Base-by-base conservation (phyloP, 2,329 filamentous ascomycete genomes). In the Diaporthe citrichinensis region DNA sequence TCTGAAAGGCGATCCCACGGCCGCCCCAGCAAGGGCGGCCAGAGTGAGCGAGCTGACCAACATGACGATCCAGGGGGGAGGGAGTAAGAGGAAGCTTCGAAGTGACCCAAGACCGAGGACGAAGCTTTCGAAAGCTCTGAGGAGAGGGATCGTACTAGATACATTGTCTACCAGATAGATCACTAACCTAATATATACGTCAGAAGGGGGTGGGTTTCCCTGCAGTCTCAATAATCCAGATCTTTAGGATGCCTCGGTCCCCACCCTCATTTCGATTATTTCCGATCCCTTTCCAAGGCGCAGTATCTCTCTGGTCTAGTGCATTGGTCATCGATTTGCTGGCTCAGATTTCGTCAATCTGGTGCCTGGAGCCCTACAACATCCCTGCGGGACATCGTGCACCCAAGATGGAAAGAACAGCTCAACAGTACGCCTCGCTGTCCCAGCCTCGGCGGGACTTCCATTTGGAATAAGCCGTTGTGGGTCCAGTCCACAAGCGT, bases 1-100 rank as follows among this genome's bases (percentile, higher is more conserved):
- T 28, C n/a, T 55, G 10, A 58, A 25, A 46, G 67, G 67, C 17
- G 72, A 74, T n/a, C 58, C 67, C 28, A 62, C n/a, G 9, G 67
- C 23, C 51, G 25, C 39, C 46, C 28, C 57, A 4, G 51, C 49
- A 15, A 44, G 34, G 9, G 59, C 34, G 31, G 34, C 34, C n/a
- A 73, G 57, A 39, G 44, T 41, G 46, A 53, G 28, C 23, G 46
- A 23, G 36, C 31, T 25, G 23, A 28, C 34, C 23, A 53, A 44
- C 71, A 65, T 49, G n/a, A 41, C 36, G n/a, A 44, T 9, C 34
- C n/a, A 15, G 8, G 14, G 23, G 17, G 23, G 7, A 23, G 17
- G 23, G 7, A 23, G 15, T 3, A n/a, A 9, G n/a, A 55, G 34
- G 20, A 44, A 55, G 23, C 17, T 8, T 61, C n/a, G 20, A 65